A percentile compares a stretch with the other conserved stretches of the same genome.
phyloP scores from a whole-genome alignment of 192 early-diverging fungal genomes.

The Dimargaris xerosporica region DNA sequence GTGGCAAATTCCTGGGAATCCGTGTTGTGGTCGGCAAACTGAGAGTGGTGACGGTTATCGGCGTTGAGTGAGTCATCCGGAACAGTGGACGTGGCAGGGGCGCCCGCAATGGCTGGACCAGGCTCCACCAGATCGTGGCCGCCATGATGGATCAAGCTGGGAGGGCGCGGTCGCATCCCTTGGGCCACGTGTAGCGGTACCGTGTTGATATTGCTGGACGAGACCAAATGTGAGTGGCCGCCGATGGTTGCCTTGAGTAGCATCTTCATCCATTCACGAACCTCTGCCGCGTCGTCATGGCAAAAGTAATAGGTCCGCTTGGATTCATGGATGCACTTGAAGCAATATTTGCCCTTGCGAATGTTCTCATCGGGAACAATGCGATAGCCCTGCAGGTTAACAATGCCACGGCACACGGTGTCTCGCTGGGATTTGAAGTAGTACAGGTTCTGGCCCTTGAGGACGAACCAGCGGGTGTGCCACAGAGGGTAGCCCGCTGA shows the following conservation, averaged over 20 bases:
- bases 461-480: slow-evolving; percentile 45
- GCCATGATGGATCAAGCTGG: slow-evolving; percentile 5
- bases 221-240: slow-evolving; percentile 32
- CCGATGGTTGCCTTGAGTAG: slow-evolving; percentile 48
- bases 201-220: slow-evolving; percentile 39
- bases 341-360: slow-evolving; percentile 40
- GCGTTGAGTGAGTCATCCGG: neutral
- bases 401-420: slow-evolving; percentile 23
- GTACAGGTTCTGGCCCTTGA: slow-evolving; percentile 37
- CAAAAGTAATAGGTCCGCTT: slow-evolving; percentile 44
- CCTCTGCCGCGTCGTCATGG: slow-evolving; percentile 31
- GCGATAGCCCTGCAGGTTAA: slow-evolving; percentile 40
- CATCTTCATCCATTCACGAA: slow-evolving; percentile 39
- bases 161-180: slow-evolving; percentile 37
- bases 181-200: slow-evolving; percentile 37
- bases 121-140: neutral
- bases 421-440: slow-evolving; percentile 40
- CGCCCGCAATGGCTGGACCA: neutral
- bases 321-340: slow-evolving; percentile 40
- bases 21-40: neutral
- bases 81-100: neutral
- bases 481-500: slow-evolving; percentile 40
- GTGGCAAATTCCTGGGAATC: neutral
- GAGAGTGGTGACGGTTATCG: neutral
- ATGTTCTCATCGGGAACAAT: slow-evolving; percentile 45